Evolutionary conservation across 495 filamentous ascomycete genomes (phyloP).

Genomic region (Penicillium chermesinum): DNA sequence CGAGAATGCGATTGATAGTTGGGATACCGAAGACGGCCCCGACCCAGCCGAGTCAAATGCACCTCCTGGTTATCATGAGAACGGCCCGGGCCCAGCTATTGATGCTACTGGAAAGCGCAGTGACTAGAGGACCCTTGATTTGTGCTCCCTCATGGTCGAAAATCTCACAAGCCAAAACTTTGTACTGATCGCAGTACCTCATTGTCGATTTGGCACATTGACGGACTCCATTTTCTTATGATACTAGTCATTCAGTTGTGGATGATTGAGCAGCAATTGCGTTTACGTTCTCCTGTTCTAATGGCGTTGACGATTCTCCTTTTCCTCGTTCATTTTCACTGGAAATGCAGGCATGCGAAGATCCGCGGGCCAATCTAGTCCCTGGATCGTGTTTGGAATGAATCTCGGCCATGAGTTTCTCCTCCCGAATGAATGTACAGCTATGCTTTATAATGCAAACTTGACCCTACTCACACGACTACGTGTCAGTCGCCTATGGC

Average conservation of each 20-base stretch:
- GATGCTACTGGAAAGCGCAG: conserved; percentile 13
- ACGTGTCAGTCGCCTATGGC: no score
- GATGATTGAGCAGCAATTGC: conserved; percentile 7
- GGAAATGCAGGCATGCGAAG: not conserved
- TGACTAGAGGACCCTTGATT: conserved; percentile 8
- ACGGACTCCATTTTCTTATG: conserved; percentile 17
- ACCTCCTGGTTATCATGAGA: conserved; percentile 21
- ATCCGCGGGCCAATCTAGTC: not conserved
- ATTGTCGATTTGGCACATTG: conserved; percentile 11
- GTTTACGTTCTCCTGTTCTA: conserved; percentile 1
- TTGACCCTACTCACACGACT: no score
- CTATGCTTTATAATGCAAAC: conserved; percentile 5
- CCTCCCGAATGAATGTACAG: conserved; percentile 3
- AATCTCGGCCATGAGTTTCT: not conserved
- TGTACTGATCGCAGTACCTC: no score
- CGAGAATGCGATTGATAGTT: conserved; percentile 69
- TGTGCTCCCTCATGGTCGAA: no score
- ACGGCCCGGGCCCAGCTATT: not conserved
- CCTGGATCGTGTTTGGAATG: conserved; percentile 4
- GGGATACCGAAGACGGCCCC: conserved; percentile 58
- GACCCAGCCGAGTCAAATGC: conserved; percentile 11
- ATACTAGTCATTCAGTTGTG: conserved; percentile 11
- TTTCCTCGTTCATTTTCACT: not conserved
- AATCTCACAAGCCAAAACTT: no score
- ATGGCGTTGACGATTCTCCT: conserved; percentile 1